Evolutionary conservation across 2,329 filamentous ascomycete genomes (phyloP).

Genomic region (Venturia oleaginea): DNA sequence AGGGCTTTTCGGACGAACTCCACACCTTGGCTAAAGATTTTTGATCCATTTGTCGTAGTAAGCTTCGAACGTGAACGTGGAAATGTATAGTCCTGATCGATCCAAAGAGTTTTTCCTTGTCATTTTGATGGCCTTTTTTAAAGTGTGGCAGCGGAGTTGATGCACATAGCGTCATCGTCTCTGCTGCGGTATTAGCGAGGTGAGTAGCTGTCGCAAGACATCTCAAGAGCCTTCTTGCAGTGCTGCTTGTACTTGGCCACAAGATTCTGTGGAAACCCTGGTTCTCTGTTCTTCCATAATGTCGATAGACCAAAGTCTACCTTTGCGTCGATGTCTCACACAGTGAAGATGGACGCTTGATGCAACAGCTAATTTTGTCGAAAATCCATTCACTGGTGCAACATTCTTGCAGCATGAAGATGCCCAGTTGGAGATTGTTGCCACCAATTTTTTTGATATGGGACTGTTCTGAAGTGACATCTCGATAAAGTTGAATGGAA

Average conservation of each 20-base stretch:
- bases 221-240: background rate
- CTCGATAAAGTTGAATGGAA: background rate
- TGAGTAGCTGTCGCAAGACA: background rate
- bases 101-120: background rate
- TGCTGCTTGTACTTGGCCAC: background rate
- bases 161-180: background rate
- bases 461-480: background rate
- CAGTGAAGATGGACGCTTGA: background rate
- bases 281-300: background rate
- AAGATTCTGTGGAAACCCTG: background rate
- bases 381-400: background rate
- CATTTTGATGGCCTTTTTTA: conserved; percentile 1
- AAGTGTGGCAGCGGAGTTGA: background rate
- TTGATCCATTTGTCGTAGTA: too few relatives aligned
- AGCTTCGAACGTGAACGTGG: too few relatives aligned
- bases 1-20: too few relatives aligned
- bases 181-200: background rate
- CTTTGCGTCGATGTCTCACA: background rate
- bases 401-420: background rate
- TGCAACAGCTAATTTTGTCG: background rate
- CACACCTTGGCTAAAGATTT: too few relatives aligned
- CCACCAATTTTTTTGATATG: background rate
- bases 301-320: background rate
- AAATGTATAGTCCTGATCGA: background rate
- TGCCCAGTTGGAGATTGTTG: background rate